Conservation (phyloP, 345 rosid genomes). For the Boechera divaricarpa region DNA sequence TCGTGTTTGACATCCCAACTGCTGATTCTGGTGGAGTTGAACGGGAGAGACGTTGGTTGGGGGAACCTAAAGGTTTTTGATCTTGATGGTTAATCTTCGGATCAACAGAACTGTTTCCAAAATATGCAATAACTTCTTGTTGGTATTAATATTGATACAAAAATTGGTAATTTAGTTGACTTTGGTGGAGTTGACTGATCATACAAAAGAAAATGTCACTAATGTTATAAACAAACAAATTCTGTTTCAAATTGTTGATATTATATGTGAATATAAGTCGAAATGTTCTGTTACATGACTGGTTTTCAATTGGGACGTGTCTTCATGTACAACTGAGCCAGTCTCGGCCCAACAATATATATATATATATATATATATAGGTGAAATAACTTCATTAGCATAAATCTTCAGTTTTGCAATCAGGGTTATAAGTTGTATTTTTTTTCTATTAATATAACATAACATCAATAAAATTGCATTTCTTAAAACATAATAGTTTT, state of each 20-base stretch:
- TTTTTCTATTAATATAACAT: too few relatives aligned
- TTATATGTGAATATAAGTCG: constrained; percentile 13
- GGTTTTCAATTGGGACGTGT: constrained; percentile 20
- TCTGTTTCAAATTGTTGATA: constrained; percentile 38
- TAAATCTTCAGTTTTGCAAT: too few relatives aligned
- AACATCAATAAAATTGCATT: too few relatives aligned
- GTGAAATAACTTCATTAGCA: too few relatives aligned
- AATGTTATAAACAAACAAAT: neutral
- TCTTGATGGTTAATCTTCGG: neutral
- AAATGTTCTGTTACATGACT: constrained; percentile 24
- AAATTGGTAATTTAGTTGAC: constrained; percentile 27
- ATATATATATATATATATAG: too few relatives aligned
- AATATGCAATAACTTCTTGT: neutral
- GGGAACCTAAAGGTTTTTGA: neutral
- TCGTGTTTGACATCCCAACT: constrained; percentile 10
- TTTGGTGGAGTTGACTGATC: constrained; percentile 26
- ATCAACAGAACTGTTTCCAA: neutral
- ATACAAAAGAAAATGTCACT: constrained; percentile 24
- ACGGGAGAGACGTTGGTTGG: neutral
- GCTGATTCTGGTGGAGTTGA: neutral
- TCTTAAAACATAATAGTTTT: too few relatives aligned
- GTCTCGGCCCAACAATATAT: neutral
- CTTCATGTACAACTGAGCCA: constrained; percentile 10
- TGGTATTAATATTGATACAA: neutral
- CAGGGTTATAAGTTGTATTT: too few relatives aligned